These are phyloP conservation scores for Boletus edulis DNA, from an alignment of 768 basidiomycete genomes.

Conservation along the genomic window DNA sequence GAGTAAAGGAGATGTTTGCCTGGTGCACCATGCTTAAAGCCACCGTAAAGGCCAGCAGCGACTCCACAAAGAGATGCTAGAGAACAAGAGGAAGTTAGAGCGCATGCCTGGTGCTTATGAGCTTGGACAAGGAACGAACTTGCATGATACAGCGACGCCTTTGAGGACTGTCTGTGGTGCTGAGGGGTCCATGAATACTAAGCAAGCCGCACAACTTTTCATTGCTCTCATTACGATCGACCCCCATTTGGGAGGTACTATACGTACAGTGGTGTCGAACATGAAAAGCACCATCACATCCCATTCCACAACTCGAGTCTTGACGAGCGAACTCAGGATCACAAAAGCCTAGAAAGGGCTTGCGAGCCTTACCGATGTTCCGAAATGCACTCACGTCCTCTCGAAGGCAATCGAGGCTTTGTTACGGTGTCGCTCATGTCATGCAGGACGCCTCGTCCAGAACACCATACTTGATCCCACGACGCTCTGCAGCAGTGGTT, in stretches of 20 bases:
- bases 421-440: slow-evolving; percentile 8
- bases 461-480: not conserved
- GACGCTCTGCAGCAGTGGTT: slow-evolving; percentile 16
- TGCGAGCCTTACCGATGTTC: slow-evolving; percentile 10
- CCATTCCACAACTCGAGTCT: not conserved
- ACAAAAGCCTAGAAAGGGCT: not conserved
- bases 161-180: slow-evolving; percentile 46
- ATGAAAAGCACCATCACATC: too few relatives aligned
- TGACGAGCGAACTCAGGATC: not conserved
- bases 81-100: slow-evolving; percentile 29
- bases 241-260: not conserved
- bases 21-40: slow-evolving; percentile 47
- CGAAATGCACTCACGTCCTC: slow-evolving; percentile 9
- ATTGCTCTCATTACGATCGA: not conserved
- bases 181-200: slow-evolving; percentile 26
- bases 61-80: slow-evolving; percentile 58
- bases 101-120: slow-evolving; percentile 9
- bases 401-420: not conserved
- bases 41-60: slow-evolving; percentile 42
- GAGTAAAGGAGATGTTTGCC: slow-evolving; percentile 54
- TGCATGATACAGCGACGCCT: slow-evolving; percentile 70
- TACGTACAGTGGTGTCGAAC: too few relatives aligned
- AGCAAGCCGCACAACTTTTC: too few relatives aligned
- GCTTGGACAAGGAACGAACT: slow-evolving; percentile 53
- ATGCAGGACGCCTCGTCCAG: not conserved